Evolutionary conservation across 106 monocot genomes (phyloP), one percentile per base, ranked within the genome.

Genomic region (Alisma plantagoaquatica): DNA sequence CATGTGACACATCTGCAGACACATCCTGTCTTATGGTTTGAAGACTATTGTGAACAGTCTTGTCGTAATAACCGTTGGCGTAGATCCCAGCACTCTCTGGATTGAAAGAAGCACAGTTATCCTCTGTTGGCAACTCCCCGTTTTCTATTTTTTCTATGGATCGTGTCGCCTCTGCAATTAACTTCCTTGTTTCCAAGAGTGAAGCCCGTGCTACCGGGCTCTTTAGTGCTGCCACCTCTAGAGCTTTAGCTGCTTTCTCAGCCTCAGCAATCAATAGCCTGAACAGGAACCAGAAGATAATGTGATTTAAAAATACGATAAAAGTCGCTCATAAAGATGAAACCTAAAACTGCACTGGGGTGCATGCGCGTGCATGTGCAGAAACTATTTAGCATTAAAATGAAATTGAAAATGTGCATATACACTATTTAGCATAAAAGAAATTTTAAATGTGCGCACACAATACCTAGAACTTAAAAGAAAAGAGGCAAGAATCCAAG

Each of bases 251-350:
- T 49, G 93, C 93, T 70, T 84, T 87, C 57, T 87, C 83, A 22
- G 93, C 93, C 61, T 94, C 87, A 28, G 80, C 77, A 55, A 94
- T 94, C 43, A 80, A 49, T 58, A 83, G 60, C 70, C 93, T 94
- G 74, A 59, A 32, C 44, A 72, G 20, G 11, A 22, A 53, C 17
- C 1, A 46, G 10, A 3, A 51, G 8, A 72, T 43, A 30, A 3
- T 43, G 45, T 10, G 7, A 41, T 3, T 24, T 58, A 43, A 31
- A n/a, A 41, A 27, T 31, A 16, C n/a, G 46, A n/a, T 9, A 46
- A 19, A 46, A 46, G 27, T 26, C 29, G 4, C 1, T 26, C 26
- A 19, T 3, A 28, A 0, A 24, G 3, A 16, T 51, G 15, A 25
- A 29, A 6, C 19, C n/a, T n/a, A n/a, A n/a, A n/a, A n/a, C n/a